Base-by-base conservation (phyloP, 371 early-diverging fungal genomes). In the Mucor ambiguus region DNA sequence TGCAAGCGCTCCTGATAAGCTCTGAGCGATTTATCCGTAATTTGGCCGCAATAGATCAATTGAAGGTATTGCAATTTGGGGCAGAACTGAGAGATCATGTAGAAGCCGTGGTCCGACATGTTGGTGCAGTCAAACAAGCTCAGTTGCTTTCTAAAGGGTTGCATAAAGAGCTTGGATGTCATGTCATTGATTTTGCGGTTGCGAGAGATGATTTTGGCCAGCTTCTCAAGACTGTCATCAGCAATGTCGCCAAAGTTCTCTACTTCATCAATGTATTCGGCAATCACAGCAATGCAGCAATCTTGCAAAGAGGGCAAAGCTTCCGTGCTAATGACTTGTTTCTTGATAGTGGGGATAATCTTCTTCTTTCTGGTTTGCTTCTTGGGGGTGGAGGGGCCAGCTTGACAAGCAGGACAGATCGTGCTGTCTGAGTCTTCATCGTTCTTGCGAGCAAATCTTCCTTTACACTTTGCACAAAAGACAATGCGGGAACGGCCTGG, bases 161-260 rank as follows among this genome's bases (percentile, higher is more conserved):
- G 89, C 64, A 93, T 73, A 64, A 96, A 96, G 38, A 96, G 77
- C 14, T 80, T 73, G 29, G 94, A 64, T 2, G 89, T 93, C 0
- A 78, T 72, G n/a, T 80, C 74, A 33, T 82, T 87, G 41, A 96
- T 71, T 33, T 83, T 75, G 4, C 97, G 87, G 71, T 89, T 87
- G 37, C 91, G 89, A 60, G 90, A 82, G 33, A 96, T 88, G 61
- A 96, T 94, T 60, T 85, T 89, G 58, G 91, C 85, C 26, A 96
- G 85, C 70, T 87, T 85, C 65, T 88, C 84, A 81, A 92, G 77
- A 64, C 86, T 90, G 22, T 81, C 68, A 4, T 78, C 79, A 18
- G 92, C 81, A 24, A 96, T 88, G 55, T 92, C 91, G 24, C 95
- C 95, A 73, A 96, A 87, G 6, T 84, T 86, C 54, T 93, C 93